Percentiles rank a stretch among this genome's conserved stretches.
These are phyloP conservation scores for Phlebiopsis gigantea DNA, from an alignment of 768 basidiomycete species.

Conservation along the genomic window DNA sequence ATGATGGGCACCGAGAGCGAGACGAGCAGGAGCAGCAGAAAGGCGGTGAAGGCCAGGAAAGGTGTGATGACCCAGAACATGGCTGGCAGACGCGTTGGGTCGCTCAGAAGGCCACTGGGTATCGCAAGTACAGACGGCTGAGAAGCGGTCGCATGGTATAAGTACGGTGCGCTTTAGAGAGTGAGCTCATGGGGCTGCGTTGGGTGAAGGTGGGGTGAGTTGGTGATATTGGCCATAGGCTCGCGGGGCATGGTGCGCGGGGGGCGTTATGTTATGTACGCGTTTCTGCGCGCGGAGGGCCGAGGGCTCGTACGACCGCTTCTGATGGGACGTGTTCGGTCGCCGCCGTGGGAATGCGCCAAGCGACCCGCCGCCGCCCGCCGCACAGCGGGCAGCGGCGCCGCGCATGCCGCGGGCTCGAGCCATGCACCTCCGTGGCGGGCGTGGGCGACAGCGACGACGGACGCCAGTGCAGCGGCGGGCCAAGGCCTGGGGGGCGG, in stretches of 20 bases:
- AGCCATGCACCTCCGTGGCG: too few relatives aligned
- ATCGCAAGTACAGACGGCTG: background rate
- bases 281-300: too few relatives aligned
- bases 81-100: background rate
- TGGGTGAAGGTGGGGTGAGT: background rate
- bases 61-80: conserved; percentile 31
- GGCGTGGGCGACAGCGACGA: background rate
- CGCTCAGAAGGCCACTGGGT: background rate
- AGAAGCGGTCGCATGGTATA: background rate
- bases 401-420: background rate
- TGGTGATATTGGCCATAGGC: background rate
- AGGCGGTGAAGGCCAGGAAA: conserved; percentile 44
- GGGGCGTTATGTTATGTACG: too few relatives aligned
- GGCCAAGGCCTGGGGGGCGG: conserved; percentile 3
- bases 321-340: background rate
- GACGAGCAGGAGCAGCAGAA: conserved; percentile 56
- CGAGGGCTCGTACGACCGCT: background rate
- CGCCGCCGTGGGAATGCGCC: conserved; percentile 1
- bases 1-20: conserved; percentile 58
- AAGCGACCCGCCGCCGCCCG: background rate
- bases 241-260: too few relatives aligned
- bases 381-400: background rate
- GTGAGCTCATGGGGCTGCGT: background rate
- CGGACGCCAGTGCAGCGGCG: background rate
- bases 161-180: background rate